phyloP scores from a whole-genome alignment of 768 basidiomycete genomes.

The Austroboletus eburneus region DNA sequence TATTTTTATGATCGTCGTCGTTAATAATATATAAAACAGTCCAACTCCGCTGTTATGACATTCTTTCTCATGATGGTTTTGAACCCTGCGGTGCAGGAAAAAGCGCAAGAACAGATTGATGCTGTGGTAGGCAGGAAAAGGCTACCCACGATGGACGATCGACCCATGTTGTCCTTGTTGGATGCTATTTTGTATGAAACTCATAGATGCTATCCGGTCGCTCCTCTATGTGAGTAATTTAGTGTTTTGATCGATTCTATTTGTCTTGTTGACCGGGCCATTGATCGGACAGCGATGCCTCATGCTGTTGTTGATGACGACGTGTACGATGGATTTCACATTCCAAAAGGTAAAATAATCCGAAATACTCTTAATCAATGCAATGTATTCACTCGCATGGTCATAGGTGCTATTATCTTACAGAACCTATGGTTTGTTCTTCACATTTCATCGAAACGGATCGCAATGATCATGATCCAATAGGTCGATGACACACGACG shows the following conservation, averaged over 20 bases:
- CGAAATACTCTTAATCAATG: too few species aligned
- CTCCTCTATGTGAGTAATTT: too few species aligned
- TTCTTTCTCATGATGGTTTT: slow-evolving; percentile 5
- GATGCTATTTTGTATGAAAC: slow-evolving; percentile 33
- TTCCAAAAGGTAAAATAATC: background rate
- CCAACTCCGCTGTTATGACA: background rate
- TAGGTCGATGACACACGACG: background rate
- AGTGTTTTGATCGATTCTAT: too few species aligned
- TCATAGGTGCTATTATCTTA: background rate
- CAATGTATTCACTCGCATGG: too few species aligned
- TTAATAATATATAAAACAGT: background rate
- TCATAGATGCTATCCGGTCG: background rate
- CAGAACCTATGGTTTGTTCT: background rate
- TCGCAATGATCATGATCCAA: too few species aligned
- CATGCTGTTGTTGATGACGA: background rate
- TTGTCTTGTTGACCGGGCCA: too few species aligned
- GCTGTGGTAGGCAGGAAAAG: slow-evolving; percentile 9
- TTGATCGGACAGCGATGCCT: too few species aligned
- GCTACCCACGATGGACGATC: slow-evolving; percentile 11
- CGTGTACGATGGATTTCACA: background rate
- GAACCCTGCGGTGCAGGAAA: slow-evolving; percentile 11
- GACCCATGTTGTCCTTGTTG: slow-evolving; percentile 30
- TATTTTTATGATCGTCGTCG: background rate
- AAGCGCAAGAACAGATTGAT: slow-evolving; percentile 8
- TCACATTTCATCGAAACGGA: too few species aligned